Base-by-base conservation (phyloP, 495 filamentous ascomycete species). In the Wilcoxina mikolae region DNA sequence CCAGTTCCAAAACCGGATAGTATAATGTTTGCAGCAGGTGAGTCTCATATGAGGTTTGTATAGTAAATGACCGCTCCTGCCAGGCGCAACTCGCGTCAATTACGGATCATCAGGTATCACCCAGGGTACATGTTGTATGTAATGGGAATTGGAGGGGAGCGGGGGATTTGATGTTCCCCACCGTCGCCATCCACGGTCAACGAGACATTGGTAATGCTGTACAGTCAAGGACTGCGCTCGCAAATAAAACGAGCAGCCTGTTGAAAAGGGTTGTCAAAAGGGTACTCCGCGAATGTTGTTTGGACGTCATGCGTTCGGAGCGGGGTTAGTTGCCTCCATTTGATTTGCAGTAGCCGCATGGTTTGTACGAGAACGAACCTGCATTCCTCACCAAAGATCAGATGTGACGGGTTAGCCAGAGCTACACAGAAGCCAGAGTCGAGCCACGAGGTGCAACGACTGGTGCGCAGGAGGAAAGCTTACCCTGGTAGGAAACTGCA, bases 21-120 rank as follows among this genome's bases (percentile, higher is more conserved):
- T 93, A 67, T 96, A 95, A 58, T 94, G 87, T n/a, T 88, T 87
- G 65, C 91, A 98, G 64, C 91, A 98, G 53, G 87, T 85, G 53
- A 79, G 70, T 43, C 70, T 75, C 61, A 82, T 78, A 68, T 96
- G 87, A 52, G 87, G 91, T 60, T 91, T 87, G 72, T 98, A 98
- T 59, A 95, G 76, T n/a, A 90, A 72, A n/a, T 73, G 78, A 7
- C 82, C 82, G 38, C 82, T 84, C 67, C 81, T 83, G 27, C 25
- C 7, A 48, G 54, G n/a, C 22, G 20, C 42, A 48, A 61, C 50
- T 46, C 54, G 39, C 17, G 7, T 18, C 70, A 47, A 65, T 58
- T 29, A 22, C 33, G 29, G 29, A 35, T 64, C 53, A 62, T 54
- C 44, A 51, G 46, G 20, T 43, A 31, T 52, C 43, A 51, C 5